A percentile compares a stretch with the other conserved stretches of the same genome.
phyloP scores from a whole-genome alignment of 345 rosid species.

The Lepidium africanum region DNA sequence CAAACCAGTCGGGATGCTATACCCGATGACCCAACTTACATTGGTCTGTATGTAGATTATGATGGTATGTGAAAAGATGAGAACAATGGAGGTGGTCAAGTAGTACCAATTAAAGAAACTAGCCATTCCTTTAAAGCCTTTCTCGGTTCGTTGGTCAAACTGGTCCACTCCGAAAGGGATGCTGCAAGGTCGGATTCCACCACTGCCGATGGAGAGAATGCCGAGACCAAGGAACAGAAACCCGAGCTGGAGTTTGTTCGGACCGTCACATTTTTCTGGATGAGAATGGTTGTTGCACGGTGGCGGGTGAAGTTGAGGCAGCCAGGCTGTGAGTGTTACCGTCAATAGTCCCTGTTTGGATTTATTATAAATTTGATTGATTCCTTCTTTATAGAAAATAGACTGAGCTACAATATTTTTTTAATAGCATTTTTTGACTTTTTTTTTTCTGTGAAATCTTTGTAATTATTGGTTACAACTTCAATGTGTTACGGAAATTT shows the following conservation, averaged over 20 bases:
- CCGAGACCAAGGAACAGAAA: slow-evolving; percentile 40
- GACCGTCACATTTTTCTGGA: slow-evolving; percentile 28
- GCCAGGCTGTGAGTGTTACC: slow-evolving; percentile 67
- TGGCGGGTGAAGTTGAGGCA: slow-evolving; percentile 56
- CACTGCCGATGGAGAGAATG: slow-evolving; percentile 48
- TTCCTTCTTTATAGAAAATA: slow-evolving; percentile 4
- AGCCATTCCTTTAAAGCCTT: slow-evolving; percentile 50
- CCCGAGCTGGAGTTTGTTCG: slow-evolving; percentile 38
- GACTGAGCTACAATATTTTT: not conserved
- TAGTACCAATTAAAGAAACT: slow-evolving; percentile 78
- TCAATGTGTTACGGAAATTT: not conserved
- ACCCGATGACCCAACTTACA: slow-evolving; percentile 68
- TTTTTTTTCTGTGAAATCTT: not conserved
- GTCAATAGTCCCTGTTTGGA: slow-evolving; percentile 57
- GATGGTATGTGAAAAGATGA: slow-evolving; percentile 39
- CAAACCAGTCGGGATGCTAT: slow-evolving; percentile 49
- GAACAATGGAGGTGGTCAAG: slow-evolving; percentile 44
- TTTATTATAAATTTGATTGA: not conserved
- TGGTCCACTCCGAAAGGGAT: slow-evolving; percentile 83
- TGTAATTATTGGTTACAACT: not conserved
- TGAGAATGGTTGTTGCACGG: slow-evolving; percentile 23
- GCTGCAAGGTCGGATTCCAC: slow-evolving; percentile 73
- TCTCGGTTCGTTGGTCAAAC: slow-evolving; percentile 54
- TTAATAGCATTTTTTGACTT: not conserved
- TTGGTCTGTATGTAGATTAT: slow-evolving; percentile 61